Evolutionary conservation across 495 filamentous ascomycete species (phyloP), one percentile per base, ranked within the genome.

Genomic region (Alectoria sarmentosa): DNA sequence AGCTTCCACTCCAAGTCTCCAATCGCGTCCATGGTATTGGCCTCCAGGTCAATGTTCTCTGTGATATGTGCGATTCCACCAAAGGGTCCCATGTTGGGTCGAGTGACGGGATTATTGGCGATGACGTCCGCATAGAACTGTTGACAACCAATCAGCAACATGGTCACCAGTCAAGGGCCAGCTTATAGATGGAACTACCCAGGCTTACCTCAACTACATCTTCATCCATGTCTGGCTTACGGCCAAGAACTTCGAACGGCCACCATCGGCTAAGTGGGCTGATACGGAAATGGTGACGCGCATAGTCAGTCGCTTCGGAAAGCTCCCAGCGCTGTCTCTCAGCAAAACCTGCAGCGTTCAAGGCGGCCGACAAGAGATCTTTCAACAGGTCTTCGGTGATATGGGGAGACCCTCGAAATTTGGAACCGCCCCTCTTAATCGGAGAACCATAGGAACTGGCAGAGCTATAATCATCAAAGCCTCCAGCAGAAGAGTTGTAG

Each of bases 301-400:
- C 49, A n/a, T 73, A 69, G 32, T 69, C 69, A 3, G 34, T 52
- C 6, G 61, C n/a, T 0, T 75, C 68, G 52, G 58, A 63, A 13
- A 72, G 52, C 15, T 64, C 62, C 69, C 66, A 66, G 36, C 70
- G 70, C 75, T 87, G 84, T 7, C 78, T 69, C 3, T 87, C 83
- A 21, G 81, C 84, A 73, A 91, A 90, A 1, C 81, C 86, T 10
- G 83, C 82, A 66, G 86, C 90, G 0, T 75, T 75, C 65, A 90
- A 74, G 23, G 80, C 84, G 2, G 85, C 81, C 1, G 75, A 74
- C 36, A 84, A 74, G n/a, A 88, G 71, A 49, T 88, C 83, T 48
- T 77, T 73, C 17, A 88, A 71, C 2, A 92, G 76, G 52, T 78
- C 74, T 8, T 71, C 64, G 32, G 81, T 86, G 54, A 91, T 74